phyloP scores from a whole-genome alignment of 805 yeast species.

The Vanderwaltozyma verrucispora region DNA sequence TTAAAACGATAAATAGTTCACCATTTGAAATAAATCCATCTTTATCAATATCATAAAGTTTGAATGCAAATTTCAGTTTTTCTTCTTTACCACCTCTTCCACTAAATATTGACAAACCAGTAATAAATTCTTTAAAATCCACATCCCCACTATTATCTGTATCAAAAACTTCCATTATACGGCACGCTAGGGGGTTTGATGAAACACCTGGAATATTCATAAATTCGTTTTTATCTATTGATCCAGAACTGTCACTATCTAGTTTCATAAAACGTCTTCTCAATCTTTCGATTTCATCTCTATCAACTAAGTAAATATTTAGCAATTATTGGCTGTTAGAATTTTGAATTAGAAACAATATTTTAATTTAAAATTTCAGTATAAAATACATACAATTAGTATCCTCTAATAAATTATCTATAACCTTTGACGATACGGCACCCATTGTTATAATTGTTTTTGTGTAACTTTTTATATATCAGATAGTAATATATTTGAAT shows the following conservation, averaged over 20 bases:
- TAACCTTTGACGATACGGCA: constrained; percentile 44
- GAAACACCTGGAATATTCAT: constrained; percentile 87
- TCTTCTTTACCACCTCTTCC: constrained; percentile 73
- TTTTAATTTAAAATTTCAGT: no score
- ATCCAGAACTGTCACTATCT: constrained; percentile 87
- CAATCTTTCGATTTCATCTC: constrained; percentile 84
- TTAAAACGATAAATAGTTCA: constrained; percentile 80
- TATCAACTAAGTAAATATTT: constrained; percentile 48
- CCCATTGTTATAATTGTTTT: constrained; percentile 42
- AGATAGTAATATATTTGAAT: no score
- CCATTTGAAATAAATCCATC: constrained; percentile 96
- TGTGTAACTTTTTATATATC: no score
- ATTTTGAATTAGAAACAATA: no score
- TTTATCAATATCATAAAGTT: constrained; percentile 88
- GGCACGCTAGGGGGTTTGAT: constrained; percentile 76
- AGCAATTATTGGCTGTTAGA: no score
- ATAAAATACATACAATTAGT: constrained; percentile 59
- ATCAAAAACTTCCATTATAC: constrained; percentile 92
- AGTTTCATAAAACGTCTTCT: constrained; percentile 90
- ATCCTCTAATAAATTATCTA: constrained; percentile 69
- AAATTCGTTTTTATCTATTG: constrained; percentile 85
- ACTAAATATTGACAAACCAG: constrained; percentile 79
- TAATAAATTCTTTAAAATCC: constrained; percentile 90
- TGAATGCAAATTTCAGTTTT: constrained; percentile 80
- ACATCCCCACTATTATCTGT: constrained; percentile 86